A percentile compares a stretch with the other conserved stretches of the same genome.
Conservation (phyloP, 2,329 filamentous ascomycete species). For the Endothia cerciana region DNA sequence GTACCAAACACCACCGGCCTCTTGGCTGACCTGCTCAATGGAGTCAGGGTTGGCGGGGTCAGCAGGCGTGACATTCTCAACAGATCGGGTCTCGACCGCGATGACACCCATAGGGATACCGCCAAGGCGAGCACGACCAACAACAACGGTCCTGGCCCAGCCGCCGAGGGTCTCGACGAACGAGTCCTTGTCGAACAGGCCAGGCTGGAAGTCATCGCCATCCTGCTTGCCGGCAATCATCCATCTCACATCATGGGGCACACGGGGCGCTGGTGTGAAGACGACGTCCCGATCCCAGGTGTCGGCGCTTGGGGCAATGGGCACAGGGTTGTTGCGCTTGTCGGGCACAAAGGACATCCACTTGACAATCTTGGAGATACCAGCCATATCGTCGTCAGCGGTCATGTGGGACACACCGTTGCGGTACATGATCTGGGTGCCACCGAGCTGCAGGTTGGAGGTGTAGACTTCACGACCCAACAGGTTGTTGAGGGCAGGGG, state of each 20-base stretch:
- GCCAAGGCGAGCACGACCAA: slow-evolving; percentile 92
- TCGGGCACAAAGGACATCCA: slow-evolving; percentile 98
- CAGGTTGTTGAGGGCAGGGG: slow-evolving; percentile 96
- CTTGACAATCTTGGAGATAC: slow-evolving; percentile 95
- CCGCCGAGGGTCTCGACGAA: slow-evolving; percentile 96
- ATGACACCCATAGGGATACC: slow-evolving; percentile 99
- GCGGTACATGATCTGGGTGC: slow-evolving; percentile 99
- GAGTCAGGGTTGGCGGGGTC: slow-evolving; percentile 98
- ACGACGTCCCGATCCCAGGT: slow-evolving; percentile 90
- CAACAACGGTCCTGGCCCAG: slow-evolving; percentile 95
- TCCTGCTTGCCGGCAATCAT: slow-evolving; percentile 88
- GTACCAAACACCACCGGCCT: slow-evolving; percentile 99
- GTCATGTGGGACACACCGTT: slow-evolving; percentile 99
- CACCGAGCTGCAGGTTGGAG: slow-evolving; percentile 97
- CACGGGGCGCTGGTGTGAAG: slow-evolving; percentile 80
- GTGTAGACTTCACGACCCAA: slow-evolving; percentile 98
- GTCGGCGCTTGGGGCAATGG: slow-evolving; percentile 85
- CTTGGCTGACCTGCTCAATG: slow-evolving; percentile 90
- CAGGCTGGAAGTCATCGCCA: slow-evolving; percentile 82
- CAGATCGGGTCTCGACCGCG: slow-evolving; percentile 89
- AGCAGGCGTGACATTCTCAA: slow-evolving; percentile 95
- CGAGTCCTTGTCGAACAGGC: slow-evolving; percentile 94
- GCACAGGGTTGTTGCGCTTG: slow-evolving; percentile 89
- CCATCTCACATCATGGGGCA: slow-evolving; percentile 90
- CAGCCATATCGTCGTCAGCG: slow-evolving; percentile 94